Percentiles rank a stretch among this genome's conserved stretches.
Conservation (phyloP, 257 asterid genomes). For the Linaria vulgaris region DNA sequence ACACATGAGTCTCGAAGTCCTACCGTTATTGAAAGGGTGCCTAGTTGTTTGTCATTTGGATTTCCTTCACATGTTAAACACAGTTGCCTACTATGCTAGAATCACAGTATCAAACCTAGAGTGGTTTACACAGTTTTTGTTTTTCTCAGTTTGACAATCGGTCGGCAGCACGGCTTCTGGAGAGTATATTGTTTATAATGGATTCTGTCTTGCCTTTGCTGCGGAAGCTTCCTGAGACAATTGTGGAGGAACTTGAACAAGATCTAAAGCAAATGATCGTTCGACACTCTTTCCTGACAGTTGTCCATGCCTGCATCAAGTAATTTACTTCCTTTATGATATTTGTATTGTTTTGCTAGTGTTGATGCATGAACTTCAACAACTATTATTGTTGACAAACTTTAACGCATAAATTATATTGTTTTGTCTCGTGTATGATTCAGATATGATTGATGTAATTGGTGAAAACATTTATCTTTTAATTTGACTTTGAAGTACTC, state of each 20-base stretch:
- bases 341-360: constrained; percentile 19
- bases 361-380: constrained; percentile 15
- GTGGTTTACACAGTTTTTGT: constrained; percentile 22
- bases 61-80: constrained; percentile 23
- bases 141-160: constrained; percentile 77
- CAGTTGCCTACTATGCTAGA: constrained; percentile 19
- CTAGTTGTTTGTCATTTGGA: constrained; percentile 16
- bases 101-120: constrained; percentile 9
- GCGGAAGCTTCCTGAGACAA: constrained; percentile 79
- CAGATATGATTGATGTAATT: constrained; percentile 13
- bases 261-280: constrained; percentile 98
- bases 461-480: background rate
- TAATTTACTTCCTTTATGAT: constrained; percentile 37
- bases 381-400: constrained; percentile 13
- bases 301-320: constrained; percentile 98
- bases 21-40: constrained; percentile 15
- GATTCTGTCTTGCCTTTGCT: constrained; percentile 89
- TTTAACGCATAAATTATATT: constrained; percentile 14
- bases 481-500: background rate
- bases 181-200: constrained; percentile 87
- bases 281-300: constrained; percentile 94
- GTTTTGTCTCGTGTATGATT: constrained; percentile 6
- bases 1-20: constrained; percentile 1
- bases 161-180: constrained; percentile 85
- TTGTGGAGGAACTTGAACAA: constrained; percentile 88